Conservation (phyloP, 257 asterid genomes). For the Ophiorrhiza pumila region DNA sequence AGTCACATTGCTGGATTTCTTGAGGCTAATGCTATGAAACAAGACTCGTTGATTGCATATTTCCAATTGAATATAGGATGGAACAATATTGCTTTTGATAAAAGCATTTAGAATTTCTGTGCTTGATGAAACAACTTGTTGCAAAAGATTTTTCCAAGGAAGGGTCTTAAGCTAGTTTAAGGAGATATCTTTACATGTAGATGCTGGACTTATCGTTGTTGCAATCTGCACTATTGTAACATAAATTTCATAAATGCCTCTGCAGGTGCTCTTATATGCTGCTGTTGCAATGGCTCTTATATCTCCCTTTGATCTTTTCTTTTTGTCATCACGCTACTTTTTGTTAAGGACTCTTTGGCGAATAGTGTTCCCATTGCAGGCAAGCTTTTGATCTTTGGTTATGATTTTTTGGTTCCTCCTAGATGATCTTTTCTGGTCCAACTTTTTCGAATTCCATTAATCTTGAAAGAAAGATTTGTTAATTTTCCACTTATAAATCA, state of each 20-base stretch:
- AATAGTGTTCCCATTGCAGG: slow-evolving; percentile 87
- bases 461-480: background rate
- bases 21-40: background rate
- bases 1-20: background rate
- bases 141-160: background rate
- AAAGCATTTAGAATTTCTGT: background rate
- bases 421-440: background rate
- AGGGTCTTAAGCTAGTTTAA: background rate
- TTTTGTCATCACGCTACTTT: slow-evolving; percentile 88
- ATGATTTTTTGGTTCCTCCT: background rate
- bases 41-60: background rate
- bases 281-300: slow-evolving; percentile 75
- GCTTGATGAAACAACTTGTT: background rate
- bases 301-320: slow-evolving; percentile 91
- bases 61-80: background rate
- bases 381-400: slow-evolving; percentile 38
- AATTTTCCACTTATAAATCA: background rate
- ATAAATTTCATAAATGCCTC: slow-evolving; percentile 26
- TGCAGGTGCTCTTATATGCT: slow-evolving; percentile 89
- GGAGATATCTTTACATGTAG: background rate
- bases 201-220: background rate
- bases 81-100: background rate
- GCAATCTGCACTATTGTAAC: background rate
- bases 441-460: background rate
- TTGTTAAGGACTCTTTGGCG: slow-evolving; percentile 87